Evolutionary conservation across 1,139 yeast genomes (phyloP), one percentile per base, ranked within the genome.

Genomic region (Candida frijolesensis): DNA sequence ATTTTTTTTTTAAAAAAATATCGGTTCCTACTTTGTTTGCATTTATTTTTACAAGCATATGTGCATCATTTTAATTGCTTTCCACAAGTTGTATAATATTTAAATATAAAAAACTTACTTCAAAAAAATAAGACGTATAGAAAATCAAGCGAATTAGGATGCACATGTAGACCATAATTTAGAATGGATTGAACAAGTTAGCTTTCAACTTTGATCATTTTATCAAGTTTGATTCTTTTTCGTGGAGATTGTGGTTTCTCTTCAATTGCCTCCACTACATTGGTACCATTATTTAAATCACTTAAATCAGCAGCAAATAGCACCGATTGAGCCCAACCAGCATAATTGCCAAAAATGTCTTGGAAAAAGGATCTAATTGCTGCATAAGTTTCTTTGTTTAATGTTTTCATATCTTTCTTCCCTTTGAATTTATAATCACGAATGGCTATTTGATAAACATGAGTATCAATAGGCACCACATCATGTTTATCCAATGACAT

Each of bases 321-420:
- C 11, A 92, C 92, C 14, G 94, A 87, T 62, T 92, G 98, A 0
- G 98, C 98, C 99, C 99, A 94, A 0, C 99, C 99, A 4, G 99
- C 97, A 64, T 88, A 87, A 0, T 81, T 80, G 0, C 97, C 97
- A 92, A 97, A 94, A 27, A 86, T 71, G 0, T 76, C 76, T 45
- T 79, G 75, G 62, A 92, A 87, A 63, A 80, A 83, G 5, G 63
- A 60, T 37, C 94, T 74, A 3, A 90, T 85, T 15, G 79, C 77
- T 22, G 74, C 79, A 61, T 89, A 87, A 2, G 83, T 79, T n/a
- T 77, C 78, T 54, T 80, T 81, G 58, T 75, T 82, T 68, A 84
- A 67, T 0, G 84, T 77, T 56, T 80, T 80, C 51, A 70, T 58
- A 62, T 78, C 64, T 48, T 68, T 66, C 49, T 72, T 75, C 0